Evolutionary conservation across 2,329 filamentous ascomycete genomes (phyloP).

Genomic region (Diaporthe destruens): DNA sequence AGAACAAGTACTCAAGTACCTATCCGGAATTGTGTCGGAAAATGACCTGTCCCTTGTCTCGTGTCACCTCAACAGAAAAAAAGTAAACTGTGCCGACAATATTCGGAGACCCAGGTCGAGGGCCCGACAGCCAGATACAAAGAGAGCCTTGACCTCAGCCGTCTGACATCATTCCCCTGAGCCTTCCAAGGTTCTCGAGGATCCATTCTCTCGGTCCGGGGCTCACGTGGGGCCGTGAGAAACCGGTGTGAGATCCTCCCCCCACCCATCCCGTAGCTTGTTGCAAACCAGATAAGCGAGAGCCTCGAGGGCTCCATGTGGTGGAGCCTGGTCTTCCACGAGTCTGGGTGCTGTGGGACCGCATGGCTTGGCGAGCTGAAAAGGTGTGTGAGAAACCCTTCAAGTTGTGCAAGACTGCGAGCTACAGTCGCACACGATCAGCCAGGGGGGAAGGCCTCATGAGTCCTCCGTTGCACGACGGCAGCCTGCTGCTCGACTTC

Average conservation of each 20-base stretch:
- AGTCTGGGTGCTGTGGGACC: slow-evolving; percentile 34
- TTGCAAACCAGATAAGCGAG: slow-evolving; percentile 38
- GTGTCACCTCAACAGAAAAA: slow-evolving; percentile 34
- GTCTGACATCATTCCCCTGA: slow-evolving; percentile 14
- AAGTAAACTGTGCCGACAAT: slow-evolving; percentile 36
- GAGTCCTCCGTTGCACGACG: slow-evolving; percentile 23
- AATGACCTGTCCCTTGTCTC: slow-evolving; percentile 32
- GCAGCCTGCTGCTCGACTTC: slow-evolving; percentile 19
- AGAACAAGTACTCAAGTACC: slow-evolving; percentile 23
- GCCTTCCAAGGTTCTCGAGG: no score
- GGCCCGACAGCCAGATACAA: slow-evolving; percentile 33
- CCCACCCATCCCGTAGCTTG: neutral
- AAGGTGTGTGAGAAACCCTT: neutral
- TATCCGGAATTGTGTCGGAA: slow-evolving; percentile 39
- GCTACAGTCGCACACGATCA: slow-evolving; percentile 26
- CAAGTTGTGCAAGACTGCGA: slow-evolving; percentile 34
- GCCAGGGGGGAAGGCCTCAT: neutral
- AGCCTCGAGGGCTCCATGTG: neutral
- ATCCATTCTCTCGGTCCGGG: neutral
- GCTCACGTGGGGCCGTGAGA: slow-evolving; percentile 30
- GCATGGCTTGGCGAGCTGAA: slow-evolving; percentile 26
- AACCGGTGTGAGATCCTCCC: slow-evolving; percentile 34
- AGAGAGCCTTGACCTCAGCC: slow-evolving; percentile 9
- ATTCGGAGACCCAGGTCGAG: slow-evolving; percentile 35
- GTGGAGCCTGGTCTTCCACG: slow-evolving; percentile 2